Percentiles rank a stretch among this genome's conserved stretches.
These are phyloP conservation scores for Flaveria robusta DNA, from an alignment of 129 eudicot genomes.

Conservation along the genomic window DNA sequence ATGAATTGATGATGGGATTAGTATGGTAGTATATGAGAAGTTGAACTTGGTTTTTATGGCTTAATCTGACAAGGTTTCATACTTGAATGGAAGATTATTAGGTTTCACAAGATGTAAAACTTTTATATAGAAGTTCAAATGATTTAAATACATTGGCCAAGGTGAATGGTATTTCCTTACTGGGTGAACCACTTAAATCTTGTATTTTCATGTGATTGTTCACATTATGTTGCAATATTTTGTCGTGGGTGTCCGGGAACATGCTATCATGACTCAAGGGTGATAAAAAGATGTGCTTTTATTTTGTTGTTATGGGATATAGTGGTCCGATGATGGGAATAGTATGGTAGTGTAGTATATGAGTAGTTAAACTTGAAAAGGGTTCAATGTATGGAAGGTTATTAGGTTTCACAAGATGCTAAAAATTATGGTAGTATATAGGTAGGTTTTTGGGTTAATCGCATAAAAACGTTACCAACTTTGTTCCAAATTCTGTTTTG, in stretches of 20 bases:
- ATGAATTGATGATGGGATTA: not conserved
- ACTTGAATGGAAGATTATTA: not conserved
- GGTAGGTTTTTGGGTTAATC: not conserved
- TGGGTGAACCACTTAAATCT: too few relatives aligned
- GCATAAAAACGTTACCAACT: not conserved
- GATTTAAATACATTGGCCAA: too few relatives aligned
- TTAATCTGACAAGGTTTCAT: not conserved
- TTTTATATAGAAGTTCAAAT: too few relatives aligned
- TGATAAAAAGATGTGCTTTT: not conserved
- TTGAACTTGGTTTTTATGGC: not conserved
- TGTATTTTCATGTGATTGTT: too few relatives aligned
- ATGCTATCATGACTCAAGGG: not conserved
- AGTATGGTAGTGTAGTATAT: not conserved
- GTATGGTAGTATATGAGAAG: not conserved
- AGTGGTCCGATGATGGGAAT: not conserved
- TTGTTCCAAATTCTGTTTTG: not conserved
- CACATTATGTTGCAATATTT: not conserved
- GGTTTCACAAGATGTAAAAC: not conserved
- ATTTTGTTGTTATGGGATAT: not conserved
- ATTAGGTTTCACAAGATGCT: not conserved
- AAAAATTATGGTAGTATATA: too few relatives aligned
- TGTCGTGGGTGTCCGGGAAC: not conserved
- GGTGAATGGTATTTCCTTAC: too few relatives aligned
- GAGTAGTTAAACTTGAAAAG: not conserved
- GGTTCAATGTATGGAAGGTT: not conserved